Base-by-base conservation (phyloP, 2,329 filamentous ascomycete genomes). In the Exophiala alcalophila region DNA sequence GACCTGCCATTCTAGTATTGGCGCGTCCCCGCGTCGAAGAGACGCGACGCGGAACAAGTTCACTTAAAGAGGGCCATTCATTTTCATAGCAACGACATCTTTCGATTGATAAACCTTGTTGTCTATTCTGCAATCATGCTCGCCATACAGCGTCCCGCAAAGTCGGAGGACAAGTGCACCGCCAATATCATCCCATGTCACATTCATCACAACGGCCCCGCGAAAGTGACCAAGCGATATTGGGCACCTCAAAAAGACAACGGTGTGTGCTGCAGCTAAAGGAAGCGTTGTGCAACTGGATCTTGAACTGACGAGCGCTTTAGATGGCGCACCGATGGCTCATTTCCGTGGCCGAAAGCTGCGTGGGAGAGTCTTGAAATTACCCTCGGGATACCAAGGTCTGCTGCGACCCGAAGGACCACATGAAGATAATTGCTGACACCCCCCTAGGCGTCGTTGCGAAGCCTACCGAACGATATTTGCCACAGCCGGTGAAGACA, bases 291-390 rank as follows among this genome's bases (percentile, higher is more conserved):
- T n/a, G n/a, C n/a, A n/a, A n/a, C n/a, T n/a, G n/a, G n/a, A n/a
- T n/a, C n/a, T n/a, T n/a, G n/a, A n/a, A n/a, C n/a, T n/a, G n/a
- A n/a, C n/a, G n/a, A n/a, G n/a, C n/a, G n/a, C 34, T 4, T 25
- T 30, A 81, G 78, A 77, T 57, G 68, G 67, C 7, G 70, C 65
- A 2, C 70, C 69, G 26, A 76, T 73, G 2, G 72, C 81, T 18
- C 84, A 90, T 59, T 84, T 94, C 52, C 82, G 90, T 49, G 90
- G 90, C 23, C 80, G 88, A 34, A 90, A 85, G 60, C 73, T 96
- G 1, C 73, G 80, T 31, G 88, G 86, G 28, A 83, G 78, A 49
- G 59, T 69, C 1, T 64, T 92, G 3, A 69, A 71, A 3, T 62
- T 96, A 0, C 88, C 90, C 0, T 67, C 78, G n/a, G 76, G 78